Evolutionary conservation across 2,329 filamentous ascomycete species (phyloP).

Genomic region (Cladosporium sp.): DNA sequence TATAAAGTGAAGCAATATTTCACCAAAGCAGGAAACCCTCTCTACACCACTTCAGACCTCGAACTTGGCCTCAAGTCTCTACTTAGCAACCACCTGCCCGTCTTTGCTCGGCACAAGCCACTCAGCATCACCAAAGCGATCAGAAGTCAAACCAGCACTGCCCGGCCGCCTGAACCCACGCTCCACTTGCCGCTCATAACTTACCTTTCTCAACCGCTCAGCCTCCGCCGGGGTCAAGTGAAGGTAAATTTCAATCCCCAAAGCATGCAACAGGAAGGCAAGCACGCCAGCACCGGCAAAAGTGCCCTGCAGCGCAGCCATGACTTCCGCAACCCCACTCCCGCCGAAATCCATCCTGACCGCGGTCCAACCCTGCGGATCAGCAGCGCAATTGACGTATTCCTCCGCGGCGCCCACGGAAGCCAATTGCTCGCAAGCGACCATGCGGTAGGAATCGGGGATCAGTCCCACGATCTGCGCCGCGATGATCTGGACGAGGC

Average conservation of each 20-base stretch:
- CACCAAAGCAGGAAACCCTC: no score
- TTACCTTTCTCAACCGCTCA: conserved; percentile 51
- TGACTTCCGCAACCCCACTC: conserved; percentile 24
- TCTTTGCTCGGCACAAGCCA: neutral
- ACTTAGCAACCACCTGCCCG: neutral
- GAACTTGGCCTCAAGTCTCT: neutral
- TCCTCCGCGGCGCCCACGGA: conserved; percentile 28
- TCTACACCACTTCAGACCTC: no score
- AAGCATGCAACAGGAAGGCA: conserved; percentile 46
- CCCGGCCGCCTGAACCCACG: conserved; percentile 51
- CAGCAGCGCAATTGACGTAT: conserved; percentile 1
- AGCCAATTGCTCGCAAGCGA: conserved; percentile 42
- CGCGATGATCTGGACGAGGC: conserved; percentile 44
- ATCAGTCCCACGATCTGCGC: conserved; percentile 36
- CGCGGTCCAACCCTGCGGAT: neutral
- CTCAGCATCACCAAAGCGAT: conserved; percentile 31
- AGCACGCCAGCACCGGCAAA: conserved; percentile 54
- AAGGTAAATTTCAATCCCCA: conserved; percentile 37
- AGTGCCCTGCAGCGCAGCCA: conserved; percentile 41
- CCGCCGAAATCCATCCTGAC: conserved; percentile 21
- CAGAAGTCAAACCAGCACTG: conserved; percentile 42
- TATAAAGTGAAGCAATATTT: no score
- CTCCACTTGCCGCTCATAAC: conserved; percentile 53
- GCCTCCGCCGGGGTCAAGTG: conserved; percentile 51
- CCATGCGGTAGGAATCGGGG: conserved; percentile 29